phyloP scores from a whole-genome alignment of 768 basidiomycete genomes.

The Mycena filopes region DNA sequence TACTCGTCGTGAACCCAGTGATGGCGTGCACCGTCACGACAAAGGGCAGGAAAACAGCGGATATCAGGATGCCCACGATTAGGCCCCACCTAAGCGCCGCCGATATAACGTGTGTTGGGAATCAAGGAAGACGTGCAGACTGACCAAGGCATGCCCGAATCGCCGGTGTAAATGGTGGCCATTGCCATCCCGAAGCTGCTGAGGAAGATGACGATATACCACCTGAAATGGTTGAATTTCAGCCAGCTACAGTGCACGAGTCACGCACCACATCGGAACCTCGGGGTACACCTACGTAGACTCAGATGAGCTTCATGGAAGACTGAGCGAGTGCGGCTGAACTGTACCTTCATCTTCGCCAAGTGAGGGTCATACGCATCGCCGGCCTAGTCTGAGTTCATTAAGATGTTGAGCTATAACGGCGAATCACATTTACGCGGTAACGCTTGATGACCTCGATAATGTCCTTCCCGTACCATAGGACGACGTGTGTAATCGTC shows the following conservation, averaged over 20 bases:
- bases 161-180: constrained; percentile 62
- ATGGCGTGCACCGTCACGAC: constrained; percentile 66
- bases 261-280: constrained; percentile 53
- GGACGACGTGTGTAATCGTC: constrained; percentile 59
- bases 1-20: constrained; percentile 56
- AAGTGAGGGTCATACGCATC: constrained; percentile 64
- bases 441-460: constrained; percentile 53
- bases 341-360: constrained; percentile 59
- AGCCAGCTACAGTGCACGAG: not conserved
- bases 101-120: constrained; percentile 1
- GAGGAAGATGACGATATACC: constrained; percentile 57
- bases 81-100: constrained; percentile 58
- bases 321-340: not conserved
- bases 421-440: constrained; percentile 48
- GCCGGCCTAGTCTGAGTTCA: constrained; percentile 43
- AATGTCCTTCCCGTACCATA: constrained; percentile 67
- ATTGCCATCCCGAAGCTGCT: constrained; percentile 62
- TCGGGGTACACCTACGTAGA: constrained; percentile 44
- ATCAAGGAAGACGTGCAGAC: constrained; percentile 20
- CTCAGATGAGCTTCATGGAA: too few species aligned
- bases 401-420: too few species aligned
- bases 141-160: constrained; percentile 67
- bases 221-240: constrained; percentile 29
- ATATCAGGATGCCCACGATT: constrained; percentile 61
- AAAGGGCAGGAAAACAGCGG: constrained; percentile 60